Conservation (phyloP, 257 asterid species). For the Primulina huaijiensis region DNA sequence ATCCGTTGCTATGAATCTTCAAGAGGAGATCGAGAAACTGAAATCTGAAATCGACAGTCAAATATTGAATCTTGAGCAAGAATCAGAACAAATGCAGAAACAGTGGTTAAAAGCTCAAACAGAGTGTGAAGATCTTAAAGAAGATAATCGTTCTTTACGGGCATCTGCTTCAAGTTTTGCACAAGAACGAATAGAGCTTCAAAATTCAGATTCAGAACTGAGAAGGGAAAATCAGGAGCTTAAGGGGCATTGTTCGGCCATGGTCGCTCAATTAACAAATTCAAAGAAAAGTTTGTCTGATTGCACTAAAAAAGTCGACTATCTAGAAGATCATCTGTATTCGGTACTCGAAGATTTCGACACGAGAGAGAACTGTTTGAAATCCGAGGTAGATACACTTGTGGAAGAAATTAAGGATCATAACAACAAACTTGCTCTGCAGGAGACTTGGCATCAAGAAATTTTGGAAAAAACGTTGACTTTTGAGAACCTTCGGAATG, state of each 20-base stretch:
- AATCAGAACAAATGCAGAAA: slow-evolving; percentile 36
- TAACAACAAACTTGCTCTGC: slow-evolving; percentile 36
- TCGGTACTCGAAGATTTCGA: slow-evolving; percentile 41
- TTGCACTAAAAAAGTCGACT: slow-evolving; percentile 40
- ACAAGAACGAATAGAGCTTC: slow-evolving; percentile 32
- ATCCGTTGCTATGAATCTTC: slow-evolving; percentile 35
- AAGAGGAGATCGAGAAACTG: slow-evolving; percentile 41
- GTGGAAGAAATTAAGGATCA: slow-evolving; percentile 38
- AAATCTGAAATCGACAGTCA: slow-evolving; percentile 42
- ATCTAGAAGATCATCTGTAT: slow-evolving; percentile 48
- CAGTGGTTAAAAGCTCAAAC: slow-evolving; percentile 41
- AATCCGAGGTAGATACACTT: slow-evolving; percentile 47
- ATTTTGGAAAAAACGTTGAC: slow-evolving; percentile 33
- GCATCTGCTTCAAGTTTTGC: slow-evolving; percentile 31
- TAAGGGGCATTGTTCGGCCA: slow-evolving; percentile 31
- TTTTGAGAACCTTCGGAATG: slow-evolving; percentile 37
- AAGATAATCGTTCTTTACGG: slow-evolving; percentile 43
- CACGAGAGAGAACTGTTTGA: slow-evolving; percentile 41
- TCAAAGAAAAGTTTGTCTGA: slow-evolving; percentile 39
- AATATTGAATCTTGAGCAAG: slow-evolving; percentile 32
- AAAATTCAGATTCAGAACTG: slow-evolving; percentile 39
- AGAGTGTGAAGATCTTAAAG: slow-evolving; percentile 38
- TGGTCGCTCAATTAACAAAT: slow-evolving; percentile 44
- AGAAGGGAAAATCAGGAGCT: slow-evolving; percentile 42
- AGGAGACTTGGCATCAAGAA: slow-evolving; percentile 29